Conservation (phyloP, 768 basidiomycete genomes). For the Galerina sulciceps region DNA sequence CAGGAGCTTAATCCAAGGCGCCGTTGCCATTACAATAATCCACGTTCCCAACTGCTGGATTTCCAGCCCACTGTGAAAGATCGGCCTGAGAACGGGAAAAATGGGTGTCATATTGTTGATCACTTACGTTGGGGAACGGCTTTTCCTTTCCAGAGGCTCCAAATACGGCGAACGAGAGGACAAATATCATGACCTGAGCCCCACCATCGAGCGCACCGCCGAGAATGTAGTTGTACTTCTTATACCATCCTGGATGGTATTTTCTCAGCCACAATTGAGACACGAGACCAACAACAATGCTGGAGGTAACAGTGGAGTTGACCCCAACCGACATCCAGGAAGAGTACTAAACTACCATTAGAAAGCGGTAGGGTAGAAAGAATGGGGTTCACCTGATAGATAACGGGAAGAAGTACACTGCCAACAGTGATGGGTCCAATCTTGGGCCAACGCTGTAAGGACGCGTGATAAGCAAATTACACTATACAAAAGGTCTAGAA, state of each 20-base stretch:
- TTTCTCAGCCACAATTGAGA: conserved; percentile 66
- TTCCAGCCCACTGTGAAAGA: conserved; percentile 52
- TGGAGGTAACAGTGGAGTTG: conserved; percentile 52
- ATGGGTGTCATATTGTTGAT: neutral
- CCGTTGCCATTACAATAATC: conserved; percentile 67
- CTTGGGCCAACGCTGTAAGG: conserved; percentile 54
- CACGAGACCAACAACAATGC: conserved; percentile 54
- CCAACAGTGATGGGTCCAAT: conserved; percentile 57
- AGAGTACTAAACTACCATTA: conserved; percentile 33
- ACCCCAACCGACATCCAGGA: conserved; percentile 54
- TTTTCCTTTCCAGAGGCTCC: conserved; percentile 55
- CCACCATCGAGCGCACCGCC: conserved; percentile 72
- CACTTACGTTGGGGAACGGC: conserved; percentile 52
- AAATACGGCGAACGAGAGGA: conserved; percentile 67
- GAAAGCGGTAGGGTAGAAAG: neutral
- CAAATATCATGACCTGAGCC: conserved; percentile 66
- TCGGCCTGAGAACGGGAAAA: neutral
- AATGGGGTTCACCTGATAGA: conserved; percentile 45
- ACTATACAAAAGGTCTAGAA: neutral
- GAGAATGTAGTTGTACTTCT: conserved; percentile 67
- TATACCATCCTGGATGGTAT: conserved; percentile 69
- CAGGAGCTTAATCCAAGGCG: conserved; percentile 38
- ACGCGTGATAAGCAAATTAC: neutral
- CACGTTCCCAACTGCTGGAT: conserved; percentile 54
- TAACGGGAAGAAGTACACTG: conserved; percentile 57